Evolutionary conservation across 805 yeast genomes (phyloP), one percentile per base, ranked within the genome.

Genomic region (Candida wancherniae): DNA sequence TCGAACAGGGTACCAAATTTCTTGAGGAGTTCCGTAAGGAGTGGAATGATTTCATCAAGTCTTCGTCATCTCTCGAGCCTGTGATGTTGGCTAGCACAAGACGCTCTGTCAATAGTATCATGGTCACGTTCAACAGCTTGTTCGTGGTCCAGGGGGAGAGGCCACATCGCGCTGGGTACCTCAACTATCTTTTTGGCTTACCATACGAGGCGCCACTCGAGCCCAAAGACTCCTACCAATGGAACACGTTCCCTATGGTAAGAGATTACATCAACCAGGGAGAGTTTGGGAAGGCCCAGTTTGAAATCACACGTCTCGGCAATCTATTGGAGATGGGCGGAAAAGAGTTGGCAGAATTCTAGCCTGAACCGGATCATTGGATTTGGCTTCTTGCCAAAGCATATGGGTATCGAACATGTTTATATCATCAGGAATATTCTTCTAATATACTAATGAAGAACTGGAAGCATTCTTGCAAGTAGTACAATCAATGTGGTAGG

Each of bases 91-190:
- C 88, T 0, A 76, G 79, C 26, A 77, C 74, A 40, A 67, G 97
- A 47, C 75, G 84, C 80, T 75, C 75, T 34, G 83, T 92, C 84
- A 88, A 88, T 55, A 69, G 75, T n/a, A 75, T 75, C 38, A 56
- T 85, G 46, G 55, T 73, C 3, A 53, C 58, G 10, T 63, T 84
- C 35, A 80, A 78, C 40, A 71, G 71, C 40, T 53, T 63, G 12
- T 71, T 84, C 40, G 48, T 80, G 7, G 51, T 62, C 5, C 51
- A 62, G 2, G 60, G 57, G 6, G 74, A 74, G 1, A 45, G 73
- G 1, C 63, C 65, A 4, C 49, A 58, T 5, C 66, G 95, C 20
- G 63, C 74, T 10, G 87, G 88, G 63, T 82, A 74, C 50, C 66
- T 69, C 45, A 87, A 85, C 47, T 51, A 69, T 1, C 44, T 87